Evolutionary conservation across 768 basidiomycete genomes (phyloP), one percentile per base, ranked within the genome.

Genomic region (Mycena crocata): DNA sequence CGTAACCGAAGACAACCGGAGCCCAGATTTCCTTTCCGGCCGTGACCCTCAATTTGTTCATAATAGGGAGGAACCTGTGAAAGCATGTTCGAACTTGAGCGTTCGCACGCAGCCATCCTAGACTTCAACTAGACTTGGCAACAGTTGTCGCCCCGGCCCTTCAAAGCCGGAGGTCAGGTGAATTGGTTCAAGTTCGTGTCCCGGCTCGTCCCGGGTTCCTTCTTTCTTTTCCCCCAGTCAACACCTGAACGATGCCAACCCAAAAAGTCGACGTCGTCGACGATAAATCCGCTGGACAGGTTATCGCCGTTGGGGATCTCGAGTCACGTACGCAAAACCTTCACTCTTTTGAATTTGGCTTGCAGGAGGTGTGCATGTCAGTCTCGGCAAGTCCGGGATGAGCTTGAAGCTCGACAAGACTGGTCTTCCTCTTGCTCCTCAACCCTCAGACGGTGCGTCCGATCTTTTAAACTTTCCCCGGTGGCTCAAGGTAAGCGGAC

Each of bases 401-500:
- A 30, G 45, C 51, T 62, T 76, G 45, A 81, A 79, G 67, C 66
- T 81, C 48, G 82, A 82, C 64, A 71, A 70, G 19, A 69, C 68
- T 32, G 81, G 81, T 21, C 77, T 84, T 17, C 78, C 82, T 17
- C 78, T 85, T 51, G 74, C 81, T 45, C 83, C 84, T 32, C 83
- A 85, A 49, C 83, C 83, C 19, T 77, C 81, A 4, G 67, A 70
- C 40, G 79, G 77, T 19, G 77, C 78, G n/a, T 74, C 73, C 40
- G 83, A 84, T 69, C 83, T 82, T 34, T 73, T 84, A 58, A 83
- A 82, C 62, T 84, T 82, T 57, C 81, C 82, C 23, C 44, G 81
- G 78, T 82, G 81, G 80, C 57, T 82, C 42, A 79, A 80, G 42
- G 62, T 63, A 34, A n/a, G n/a, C n/a, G n/a, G n/a, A n/a, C n/a